Conservation (phyloP, 2,329 filamentous ascomycete species). For the Sporothrix humicola region DNA sequence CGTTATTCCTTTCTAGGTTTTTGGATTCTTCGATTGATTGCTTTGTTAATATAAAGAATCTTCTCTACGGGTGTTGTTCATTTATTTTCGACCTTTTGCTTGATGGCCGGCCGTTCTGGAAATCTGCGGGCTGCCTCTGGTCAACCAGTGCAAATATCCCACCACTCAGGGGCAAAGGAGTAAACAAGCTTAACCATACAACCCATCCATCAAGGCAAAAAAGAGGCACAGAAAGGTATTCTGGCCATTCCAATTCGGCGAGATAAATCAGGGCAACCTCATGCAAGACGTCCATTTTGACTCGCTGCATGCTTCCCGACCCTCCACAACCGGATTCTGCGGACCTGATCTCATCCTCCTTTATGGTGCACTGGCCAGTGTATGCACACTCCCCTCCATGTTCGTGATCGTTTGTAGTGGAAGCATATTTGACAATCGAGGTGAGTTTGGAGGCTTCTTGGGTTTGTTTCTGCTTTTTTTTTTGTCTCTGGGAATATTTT, state of each 20-base stretch:
- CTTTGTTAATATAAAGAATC: too few species aligned
- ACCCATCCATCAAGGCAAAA: background rate
- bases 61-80: too few species aligned
- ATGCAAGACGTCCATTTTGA: background rate
- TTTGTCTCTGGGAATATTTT: too few species aligned
- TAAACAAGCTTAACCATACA: background rate
- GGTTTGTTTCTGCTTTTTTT: too few species aligned
- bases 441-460: background rate
- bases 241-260: too few species aligned
- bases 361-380: background rate
- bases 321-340: background rate
- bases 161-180: slow-evolving; percentile 15
- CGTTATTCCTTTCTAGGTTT: too few species aligned
- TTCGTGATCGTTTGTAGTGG: background rate
- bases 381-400: slow-evolving; percentile 3
- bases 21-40: too few species aligned
- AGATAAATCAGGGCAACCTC: background rate
- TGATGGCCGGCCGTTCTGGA: background rate
- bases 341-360: background rate
- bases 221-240: too few species aligned
- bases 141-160: slow-evolving; percentile 14
- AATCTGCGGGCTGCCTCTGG: background rate
- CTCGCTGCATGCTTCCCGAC: background rate
- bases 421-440: background rate
- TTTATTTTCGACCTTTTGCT: background rate